These are phyloP conservation scores for Bathelium albidoporum DNA, from an alignment of 495 filamentous ascomycete genomes.

Conservation along the genomic window DNA sequence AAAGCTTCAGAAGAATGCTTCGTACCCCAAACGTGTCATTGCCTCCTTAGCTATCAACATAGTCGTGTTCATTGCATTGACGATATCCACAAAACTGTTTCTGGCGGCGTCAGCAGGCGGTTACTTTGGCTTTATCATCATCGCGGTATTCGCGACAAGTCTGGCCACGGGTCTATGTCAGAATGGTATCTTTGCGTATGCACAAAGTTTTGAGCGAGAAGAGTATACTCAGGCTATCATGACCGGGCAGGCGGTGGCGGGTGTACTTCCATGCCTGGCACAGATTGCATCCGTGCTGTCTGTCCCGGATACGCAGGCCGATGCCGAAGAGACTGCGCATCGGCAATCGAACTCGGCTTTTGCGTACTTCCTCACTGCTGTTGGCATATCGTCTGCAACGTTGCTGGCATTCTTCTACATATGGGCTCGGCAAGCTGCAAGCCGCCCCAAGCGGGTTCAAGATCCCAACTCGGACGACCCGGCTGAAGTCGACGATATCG, in stretches of 20 bases:
- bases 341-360: constrained; percentile 61
- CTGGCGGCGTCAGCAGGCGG: constrained; percentile 44
- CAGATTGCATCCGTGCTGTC: constrained; percentile 75
- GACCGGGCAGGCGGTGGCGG: constrained; percentile 86
- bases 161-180: constrained; percentile 76
- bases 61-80: constrained; percentile 59
- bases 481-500: constrained; percentile 36
- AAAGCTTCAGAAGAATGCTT: constrained; percentile 64
- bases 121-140: constrained; percentile 75
- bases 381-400: constrained; percentile 46
- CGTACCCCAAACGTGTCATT: constrained; percentile 75
- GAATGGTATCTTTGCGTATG: constrained; percentile 91
- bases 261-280: constrained; percentile 78
- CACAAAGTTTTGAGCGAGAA: constrained; percentile 66
- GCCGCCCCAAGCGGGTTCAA: not conserved
- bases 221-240: constrained; percentile 95
- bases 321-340: constrained; percentile 1
- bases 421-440: constrained; percentile 32
- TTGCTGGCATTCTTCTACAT: constrained; percentile 55
- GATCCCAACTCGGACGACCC: constrained; percentile 14
- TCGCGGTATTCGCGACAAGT: constrained; percentile 70
- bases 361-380: constrained; percentile 84
- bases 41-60: constrained; percentile 63
- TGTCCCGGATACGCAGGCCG: constrained; percentile 36
- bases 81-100: constrained; percentile 64